Evolutionary conservation across 228 moss, liverwort and hornwort genomes (phyloP).

Genomic region (Sphagnum fallax): DNA sequence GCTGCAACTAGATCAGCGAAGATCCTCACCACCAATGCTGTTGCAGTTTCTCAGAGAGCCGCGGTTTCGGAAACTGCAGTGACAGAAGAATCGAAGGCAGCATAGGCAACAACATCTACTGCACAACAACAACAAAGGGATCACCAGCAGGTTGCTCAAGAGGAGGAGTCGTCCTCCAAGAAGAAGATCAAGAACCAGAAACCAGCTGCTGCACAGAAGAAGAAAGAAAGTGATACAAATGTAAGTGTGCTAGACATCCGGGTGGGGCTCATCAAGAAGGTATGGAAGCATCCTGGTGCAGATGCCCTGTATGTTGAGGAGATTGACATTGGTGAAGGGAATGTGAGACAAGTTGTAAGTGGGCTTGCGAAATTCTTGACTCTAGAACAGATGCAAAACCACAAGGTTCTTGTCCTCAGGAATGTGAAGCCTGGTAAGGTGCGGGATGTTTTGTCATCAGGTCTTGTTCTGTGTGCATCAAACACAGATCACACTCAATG

Average conservation of each 20-base stretch:
- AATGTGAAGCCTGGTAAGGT: constrained; percentile 89
- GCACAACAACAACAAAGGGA: background rate
- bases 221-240: constrained; percentile 51
- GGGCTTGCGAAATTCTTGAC: constrained; percentile 84
- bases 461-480: constrained; percentile 83
- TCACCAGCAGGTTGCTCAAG: constrained; percentile 7
- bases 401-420: constrained; percentile 68
- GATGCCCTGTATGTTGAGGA: constrained; percentile 86
- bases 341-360: constrained; percentile 72
- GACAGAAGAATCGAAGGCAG: constrained; percentile 10
- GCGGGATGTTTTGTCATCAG: constrained; percentile 83
- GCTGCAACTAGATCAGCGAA: background rate
- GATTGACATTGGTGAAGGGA: constrained; percentile 78
- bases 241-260: constrained; percentile 72
- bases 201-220: constrained; percentile 20
- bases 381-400: constrained; percentile 74
- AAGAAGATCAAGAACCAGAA: constrained; percentile 37
- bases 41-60: too few relatives aligned
- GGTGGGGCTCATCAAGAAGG: constrained; percentile 70
- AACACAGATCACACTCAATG: constrained; percentile 80
- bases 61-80: background rate
- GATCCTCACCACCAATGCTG: background rate
- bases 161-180: constrained; percentile 1
- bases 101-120: constrained; percentile 2
- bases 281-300: constrained; percentile 82